Percentiles rank a stretch among this genome's conserved stretches.
Conservation (phyloP, 163 green algal species). For the Chlorella variabilis region DNA sequence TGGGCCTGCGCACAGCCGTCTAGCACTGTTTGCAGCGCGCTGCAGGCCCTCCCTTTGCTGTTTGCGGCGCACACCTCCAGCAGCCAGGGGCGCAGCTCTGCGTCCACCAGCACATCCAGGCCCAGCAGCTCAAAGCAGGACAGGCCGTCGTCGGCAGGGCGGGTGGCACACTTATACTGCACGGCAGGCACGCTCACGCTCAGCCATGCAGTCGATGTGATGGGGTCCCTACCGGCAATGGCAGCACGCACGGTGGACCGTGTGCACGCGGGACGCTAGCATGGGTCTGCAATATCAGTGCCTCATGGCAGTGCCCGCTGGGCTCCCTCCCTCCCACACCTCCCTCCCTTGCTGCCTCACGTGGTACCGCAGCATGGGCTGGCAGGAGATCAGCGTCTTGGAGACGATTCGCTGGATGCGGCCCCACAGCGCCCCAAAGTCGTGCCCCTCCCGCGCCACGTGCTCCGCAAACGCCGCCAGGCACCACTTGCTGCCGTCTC, state of each 20-base stretch:
- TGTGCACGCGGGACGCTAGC: too few species aligned
- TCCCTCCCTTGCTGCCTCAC: too few species aligned
- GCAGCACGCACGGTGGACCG: too few species aligned
- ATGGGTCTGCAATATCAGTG: too few species aligned
- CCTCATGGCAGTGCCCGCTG: too few species aligned
- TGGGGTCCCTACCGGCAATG: too few species aligned
- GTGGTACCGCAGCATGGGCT: constrained; percentile 68
- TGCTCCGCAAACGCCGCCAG: constrained; percentile 57
- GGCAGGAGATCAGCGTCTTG: constrained; percentile 71
- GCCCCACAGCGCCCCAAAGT: constrained; percentile 60
- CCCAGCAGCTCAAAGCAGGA: constrained; percentile 83
- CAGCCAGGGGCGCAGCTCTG: constrained; percentile 76
- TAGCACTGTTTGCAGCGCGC: too few species aligned
- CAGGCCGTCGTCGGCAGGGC: constrained; percentile 65
- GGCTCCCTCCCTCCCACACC: too few species aligned
- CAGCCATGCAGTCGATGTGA: too few species aligned
- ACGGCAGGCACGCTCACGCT: too few species aligned
- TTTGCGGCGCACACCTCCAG: constrained; percentile 76
- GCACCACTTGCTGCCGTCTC: constrained; percentile 75
- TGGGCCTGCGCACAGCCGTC: neutral
- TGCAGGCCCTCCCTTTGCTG: too few species aligned
- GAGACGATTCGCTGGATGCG: constrained; percentile 68
- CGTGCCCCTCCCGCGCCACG: constrained; percentile 53
- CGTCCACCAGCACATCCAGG: constrained; percentile 83
- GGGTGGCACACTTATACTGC: constrained; percentile 49